phyloP scores from a whole-genome alignment of 1,284 basidiomycete genomes.

The Chalciporus sp. region DNA sequence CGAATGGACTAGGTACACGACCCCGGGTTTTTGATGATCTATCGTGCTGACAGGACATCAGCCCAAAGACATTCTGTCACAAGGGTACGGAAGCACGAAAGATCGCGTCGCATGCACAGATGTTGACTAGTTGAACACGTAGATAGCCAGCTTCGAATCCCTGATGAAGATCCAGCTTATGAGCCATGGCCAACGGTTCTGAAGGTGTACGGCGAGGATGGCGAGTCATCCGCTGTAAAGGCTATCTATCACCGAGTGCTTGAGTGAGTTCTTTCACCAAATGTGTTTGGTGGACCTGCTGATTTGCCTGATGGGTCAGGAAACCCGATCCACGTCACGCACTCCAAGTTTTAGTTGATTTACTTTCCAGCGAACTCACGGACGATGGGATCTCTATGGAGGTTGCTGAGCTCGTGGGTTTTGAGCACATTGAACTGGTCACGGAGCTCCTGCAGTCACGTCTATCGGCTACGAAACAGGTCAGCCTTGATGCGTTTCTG shows the following conservation, averaged over 20 bases:
- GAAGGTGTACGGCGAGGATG: slow-evolving; percentile 22
- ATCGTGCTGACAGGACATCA: slow-evolving; percentile 21
- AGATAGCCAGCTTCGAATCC: slow-evolving; percentile 18
- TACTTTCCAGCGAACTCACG: slow-evolving; percentile 30
- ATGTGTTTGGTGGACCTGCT: not conserved
- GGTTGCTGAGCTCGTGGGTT: slow-evolving; percentile 84
- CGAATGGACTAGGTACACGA: slow-evolving; percentile 31
- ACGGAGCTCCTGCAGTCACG: slow-evolving; percentile 59
- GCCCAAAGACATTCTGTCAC: slow-evolving; percentile 14
- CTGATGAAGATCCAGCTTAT: slow-evolving; percentile 18
- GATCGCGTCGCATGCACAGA: not conserved
- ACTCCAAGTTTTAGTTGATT: slow-evolving; percentile 18
- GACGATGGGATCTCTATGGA: slow-evolving; percentile 80
- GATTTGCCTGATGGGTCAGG: slow-evolving; percentile 16
- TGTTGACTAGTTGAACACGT: slow-evolving; percentile 8
- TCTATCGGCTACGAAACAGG: slow-evolving; percentile 42
- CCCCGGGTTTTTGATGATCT: slow-evolving; percentile 3
- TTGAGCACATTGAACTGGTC: slow-evolving; percentile 78
- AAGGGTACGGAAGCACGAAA: slow-evolving; percentile 19
- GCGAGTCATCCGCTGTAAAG: not conserved
- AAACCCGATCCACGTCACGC: slow-evolving; percentile 8
- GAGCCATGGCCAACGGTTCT: slow-evolving; percentile 32
- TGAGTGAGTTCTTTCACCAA: slow-evolving; percentile 17
- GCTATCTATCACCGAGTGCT: slow-evolving; percentile 17
- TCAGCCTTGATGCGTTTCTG: slow-evolving; percentile 23